Evolutionary conservation across 75 land plant genomes (phyloP).

Genomic region (Sequoiadendron giganteum): DNA sequence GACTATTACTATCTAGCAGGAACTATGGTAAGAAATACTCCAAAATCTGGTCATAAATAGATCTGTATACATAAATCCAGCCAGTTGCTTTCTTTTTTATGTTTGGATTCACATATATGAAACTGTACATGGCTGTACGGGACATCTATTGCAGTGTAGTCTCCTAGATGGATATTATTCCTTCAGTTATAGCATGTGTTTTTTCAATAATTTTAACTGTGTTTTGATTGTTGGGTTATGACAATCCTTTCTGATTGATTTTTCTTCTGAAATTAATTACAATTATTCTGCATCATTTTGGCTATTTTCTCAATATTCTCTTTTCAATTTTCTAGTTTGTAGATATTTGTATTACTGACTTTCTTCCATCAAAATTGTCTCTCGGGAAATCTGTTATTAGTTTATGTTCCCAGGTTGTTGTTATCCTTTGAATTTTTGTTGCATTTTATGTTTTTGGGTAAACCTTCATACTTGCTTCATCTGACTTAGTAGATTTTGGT

Average conservation of each 20-base stretch:
- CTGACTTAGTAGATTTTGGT: background rate
- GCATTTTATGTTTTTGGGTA: background rate
- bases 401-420: background rate
- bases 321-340: background rate
- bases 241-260: background rate
- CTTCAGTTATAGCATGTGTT: background rate
- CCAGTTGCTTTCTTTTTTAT: background rate
- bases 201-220: background rate
- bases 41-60: background rate
- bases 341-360: background rate
- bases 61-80: background rate
- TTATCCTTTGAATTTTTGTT: background rate
- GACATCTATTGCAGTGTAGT: background rate
- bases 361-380: background rate
- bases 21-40: background rate
- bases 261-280: background rate
- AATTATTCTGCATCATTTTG: background rate
- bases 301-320: background rate
- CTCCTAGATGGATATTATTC: background rate
- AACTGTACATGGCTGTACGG: background rate
- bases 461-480: background rate
- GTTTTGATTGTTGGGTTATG: background rate
- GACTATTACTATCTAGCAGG: background rate
- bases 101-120: background rate
- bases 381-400: background rate